These are phyloP conservation scores for Ogataea salicorniae DNA, from an alignment of 805 yeast species.

Conservation along the genomic window DNA sequence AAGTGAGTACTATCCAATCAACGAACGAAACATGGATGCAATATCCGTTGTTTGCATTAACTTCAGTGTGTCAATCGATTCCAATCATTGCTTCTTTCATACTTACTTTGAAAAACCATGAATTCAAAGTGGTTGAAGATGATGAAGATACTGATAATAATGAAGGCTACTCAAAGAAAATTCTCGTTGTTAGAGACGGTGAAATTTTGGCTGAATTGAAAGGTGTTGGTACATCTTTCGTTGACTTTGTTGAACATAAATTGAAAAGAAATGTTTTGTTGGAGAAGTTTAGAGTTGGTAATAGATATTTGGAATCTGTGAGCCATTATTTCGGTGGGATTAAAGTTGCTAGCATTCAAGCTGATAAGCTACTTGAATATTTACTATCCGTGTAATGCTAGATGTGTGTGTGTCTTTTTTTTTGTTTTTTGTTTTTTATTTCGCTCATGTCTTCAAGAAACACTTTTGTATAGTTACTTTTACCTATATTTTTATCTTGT, in stretches of 20 bases:
- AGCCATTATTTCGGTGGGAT: conserved; percentile 19
- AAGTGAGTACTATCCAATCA: conserved; percentile 16
- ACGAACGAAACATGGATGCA: conserved; percentile 39
- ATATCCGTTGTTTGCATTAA: conserved; percentile 30
- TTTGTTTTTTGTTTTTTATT: too few relatives aligned
- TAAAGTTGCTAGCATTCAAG: conserved; percentile 15
- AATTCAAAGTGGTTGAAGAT: conserved; percentile 2
- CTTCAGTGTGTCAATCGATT: conserved; percentile 26
- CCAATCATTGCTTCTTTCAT: conserved; percentile 30
- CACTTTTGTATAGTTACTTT: too few relatives aligned
- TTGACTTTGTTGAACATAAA: conserved; percentile 1
- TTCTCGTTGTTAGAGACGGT: conserved; percentile 5
- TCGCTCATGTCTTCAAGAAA: too few relatives aligned
- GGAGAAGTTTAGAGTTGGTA: conserved; percentile 15
- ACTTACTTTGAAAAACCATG: conserved; percentile 8
- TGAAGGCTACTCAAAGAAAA: background rate
- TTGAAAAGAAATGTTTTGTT: conserved; percentile 8
- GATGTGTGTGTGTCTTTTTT: background rate
- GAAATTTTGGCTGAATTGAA: conserved; percentile 8
- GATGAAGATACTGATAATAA: background rate
- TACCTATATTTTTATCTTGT: too few relatives aligned
- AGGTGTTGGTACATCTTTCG: conserved; percentile 2
- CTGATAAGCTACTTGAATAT: conserved; percentile 18
- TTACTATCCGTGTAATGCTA: background rate
- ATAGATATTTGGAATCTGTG: conserved; percentile 15